phyloP scores from a whole-genome alignment of 352 stramenopile species.

The Phytophthora citricola region DNA sequence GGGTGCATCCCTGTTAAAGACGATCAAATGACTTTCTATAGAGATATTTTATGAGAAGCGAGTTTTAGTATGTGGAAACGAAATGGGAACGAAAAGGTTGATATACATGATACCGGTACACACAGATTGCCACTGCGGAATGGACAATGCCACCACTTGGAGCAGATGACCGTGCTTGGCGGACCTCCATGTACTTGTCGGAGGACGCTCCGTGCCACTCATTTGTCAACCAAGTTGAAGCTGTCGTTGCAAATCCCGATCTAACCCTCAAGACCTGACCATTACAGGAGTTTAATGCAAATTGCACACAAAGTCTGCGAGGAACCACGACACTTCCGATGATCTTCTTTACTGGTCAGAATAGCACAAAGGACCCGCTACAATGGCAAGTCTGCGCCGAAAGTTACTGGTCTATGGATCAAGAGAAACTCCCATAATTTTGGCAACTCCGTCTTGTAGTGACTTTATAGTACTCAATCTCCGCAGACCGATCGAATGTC shows the following conservation, averaged over 20 bases:
- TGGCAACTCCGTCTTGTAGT: background rate
- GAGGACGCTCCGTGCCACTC: background rate
- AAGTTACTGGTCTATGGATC: background rate
- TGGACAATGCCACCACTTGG: too few relatives aligned
- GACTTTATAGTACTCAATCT: constrained; percentile 22
- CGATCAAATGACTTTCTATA: constrained; percentile 3
- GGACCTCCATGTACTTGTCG: background rate
- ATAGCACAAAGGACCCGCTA: too few relatives aligned
- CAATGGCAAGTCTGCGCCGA: background rate
- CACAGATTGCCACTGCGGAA: too few relatives aligned
- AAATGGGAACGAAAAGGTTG: background rate
- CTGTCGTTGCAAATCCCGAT: constrained; percentile 18
- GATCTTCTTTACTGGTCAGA: too few relatives aligned
- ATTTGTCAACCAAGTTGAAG: constrained; percentile 19
- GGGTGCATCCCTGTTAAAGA: constrained; percentile 12
- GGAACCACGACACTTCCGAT: too few relatives aligned
- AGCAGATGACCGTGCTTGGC: background rate
- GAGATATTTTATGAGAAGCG: background rate
- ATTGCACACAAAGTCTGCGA: background rate
- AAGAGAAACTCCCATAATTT: background rate
- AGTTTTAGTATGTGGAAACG: background rate
- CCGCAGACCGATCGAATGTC: constrained; percentile 68
- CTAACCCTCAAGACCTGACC: background rate
- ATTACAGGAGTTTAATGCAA: background rate
- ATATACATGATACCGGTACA: background rate